Evolutionary conservation across 2,329 filamentous ascomycete genomes (phyloP).

Genomic region (Calonectria hongkongensis): DNA sequence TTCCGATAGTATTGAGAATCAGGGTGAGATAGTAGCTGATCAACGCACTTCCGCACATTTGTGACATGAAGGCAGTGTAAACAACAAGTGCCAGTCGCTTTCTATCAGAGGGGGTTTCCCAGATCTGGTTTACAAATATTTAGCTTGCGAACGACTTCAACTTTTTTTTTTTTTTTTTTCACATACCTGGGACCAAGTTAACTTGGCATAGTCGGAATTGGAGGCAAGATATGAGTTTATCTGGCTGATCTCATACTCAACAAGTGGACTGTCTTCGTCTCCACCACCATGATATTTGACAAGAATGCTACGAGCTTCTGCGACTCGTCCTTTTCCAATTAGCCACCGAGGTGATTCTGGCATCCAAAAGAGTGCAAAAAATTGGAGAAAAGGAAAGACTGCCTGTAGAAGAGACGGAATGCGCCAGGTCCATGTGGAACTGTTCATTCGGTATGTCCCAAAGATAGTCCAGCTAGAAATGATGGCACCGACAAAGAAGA

Average conservation of each 20-base stretch:
- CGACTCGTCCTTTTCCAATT: not conserved
- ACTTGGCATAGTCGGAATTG: not conserved
- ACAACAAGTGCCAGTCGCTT: not conserved
- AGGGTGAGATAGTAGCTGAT: constrained; percentile 59
- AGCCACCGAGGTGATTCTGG: constrained; percentile 28
- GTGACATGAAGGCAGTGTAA: constrained; percentile 5
- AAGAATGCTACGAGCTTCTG: not conserved
- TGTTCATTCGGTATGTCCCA: constrained; percentile 23
- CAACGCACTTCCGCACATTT: constrained; percentile 9
- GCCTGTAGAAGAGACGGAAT: constrained; percentile 30
- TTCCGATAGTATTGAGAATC: constrained; percentile 60
- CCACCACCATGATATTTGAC: constrained; percentile 16
- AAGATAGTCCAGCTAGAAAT: constrained; percentile 27
- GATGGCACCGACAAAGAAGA: constrained; percentile 40
- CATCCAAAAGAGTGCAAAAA: constrained; percentile 37
- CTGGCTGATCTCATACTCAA: constrained; percentile 15
- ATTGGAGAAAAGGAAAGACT: constrained; percentile 9
- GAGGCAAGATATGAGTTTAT: constrained; percentile 7
- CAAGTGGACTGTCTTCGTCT: constrained; percentile 5
- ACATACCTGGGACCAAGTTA: constrained; percentile 1
- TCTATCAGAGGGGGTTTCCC: constrained; percentile 3
- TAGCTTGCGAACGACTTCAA: not conserved
- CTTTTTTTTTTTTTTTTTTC: too few relatives aligned
- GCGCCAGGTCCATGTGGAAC: constrained; percentile 30
- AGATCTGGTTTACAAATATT: not conserved